Conservation (phyloP, 805 yeast genomes). For the Hanseniaspora osmophila region DNA sequence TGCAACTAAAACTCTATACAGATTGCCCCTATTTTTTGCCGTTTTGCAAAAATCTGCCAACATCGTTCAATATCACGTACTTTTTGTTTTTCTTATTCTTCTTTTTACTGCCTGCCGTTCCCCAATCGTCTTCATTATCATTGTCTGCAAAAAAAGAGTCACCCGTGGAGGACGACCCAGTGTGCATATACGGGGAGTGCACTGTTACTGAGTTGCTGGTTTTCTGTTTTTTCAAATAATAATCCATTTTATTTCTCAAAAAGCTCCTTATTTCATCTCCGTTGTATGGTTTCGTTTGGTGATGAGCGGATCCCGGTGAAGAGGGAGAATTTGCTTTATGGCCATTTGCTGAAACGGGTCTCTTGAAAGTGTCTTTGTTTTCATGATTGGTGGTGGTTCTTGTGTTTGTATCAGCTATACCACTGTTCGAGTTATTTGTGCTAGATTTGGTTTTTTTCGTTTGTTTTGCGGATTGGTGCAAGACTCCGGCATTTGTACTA, state of each 20-base stretch:
- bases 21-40: constrained; percentile 2
- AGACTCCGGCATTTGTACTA: too few relatives aligned
- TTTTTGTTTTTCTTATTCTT: constrained; percentile 14
- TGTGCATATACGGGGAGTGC: neutral
- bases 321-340: too few relatives aligned
- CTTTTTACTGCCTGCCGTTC: constrained; percentile 14
- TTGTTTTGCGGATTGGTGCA: too few relatives aligned
- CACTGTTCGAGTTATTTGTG: too few relatives aligned
- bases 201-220: neutral
- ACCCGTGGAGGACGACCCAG: too few relatives aligned
- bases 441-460: too few relatives aligned
- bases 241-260: neutral
- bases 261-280: neutral
- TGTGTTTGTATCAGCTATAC: too few relatives aligned
- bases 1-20: too few relatives aligned
- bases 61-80: constrained; percentile 16
- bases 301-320: too few relatives aligned
- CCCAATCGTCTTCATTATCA: constrained; percentile 14
- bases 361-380: too few relatives aligned
- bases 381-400: too few relatives aligned
- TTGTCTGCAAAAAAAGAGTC: neutral
- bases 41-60: constrained; percentile 14
- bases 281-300: neutral
- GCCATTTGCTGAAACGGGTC: too few relatives aligned
- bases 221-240: neutral